A percentile compares a stretch with the other conserved stretches of the same genome.
Evolutionary conservation across 305 asterid species (phyloP).

Genomic region (Euphrasia arctica): DNA sequence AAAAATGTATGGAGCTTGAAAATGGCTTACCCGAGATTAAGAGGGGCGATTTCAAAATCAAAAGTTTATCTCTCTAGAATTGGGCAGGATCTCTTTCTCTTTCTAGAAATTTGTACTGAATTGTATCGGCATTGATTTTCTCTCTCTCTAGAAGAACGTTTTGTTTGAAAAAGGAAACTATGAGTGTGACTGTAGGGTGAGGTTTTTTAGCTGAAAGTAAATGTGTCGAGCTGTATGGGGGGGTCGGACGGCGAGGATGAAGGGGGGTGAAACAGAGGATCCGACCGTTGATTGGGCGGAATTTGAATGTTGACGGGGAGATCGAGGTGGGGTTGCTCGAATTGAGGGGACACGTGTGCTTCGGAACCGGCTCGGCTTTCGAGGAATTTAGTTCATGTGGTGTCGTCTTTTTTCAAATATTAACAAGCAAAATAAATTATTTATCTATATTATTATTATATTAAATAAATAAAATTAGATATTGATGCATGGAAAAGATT

Average conservation of each 20-base stretch:
- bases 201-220: slow-evolving; percentile 19
- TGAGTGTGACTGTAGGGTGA: slow-evolving; percentile 22
- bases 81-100: slow-evolving; percentile 41
- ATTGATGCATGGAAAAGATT: too few relatives aligned
- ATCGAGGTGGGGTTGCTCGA: slow-evolving; percentile 30
- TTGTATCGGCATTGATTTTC: slow-evolving; percentile 4
- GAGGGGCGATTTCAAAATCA: slow-evolving; percentile 32
- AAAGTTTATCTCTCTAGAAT: slow-evolving; percentile 28
- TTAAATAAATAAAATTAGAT: too few relatives aligned
- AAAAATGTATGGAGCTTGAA: neutral
- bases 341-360: slow-evolving; percentile 30
- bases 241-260: slow-evolving; percentile 39
- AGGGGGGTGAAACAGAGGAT: slow-evolving; percentile 35
- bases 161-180: neutral
- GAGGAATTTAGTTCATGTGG: neutral
- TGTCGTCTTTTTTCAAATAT: neutral
- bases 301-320: slow-evolving; percentile 38
- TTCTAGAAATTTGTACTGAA: slow-evolving; percentile 24
- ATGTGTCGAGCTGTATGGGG: slow-evolving; percentile 18
- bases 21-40: slow-evolving; percentile 16
- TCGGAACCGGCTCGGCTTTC: slow-evolving; percentile 7
- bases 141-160: too few relatives aligned
- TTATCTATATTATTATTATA: too few relatives aligned
- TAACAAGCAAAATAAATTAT: too few relatives aligned
- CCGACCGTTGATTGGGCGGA: slow-evolving; percentile 57